Conservation (phyloP, 257 asterid species). For the Salvia miltiorrhiza region DNA sequence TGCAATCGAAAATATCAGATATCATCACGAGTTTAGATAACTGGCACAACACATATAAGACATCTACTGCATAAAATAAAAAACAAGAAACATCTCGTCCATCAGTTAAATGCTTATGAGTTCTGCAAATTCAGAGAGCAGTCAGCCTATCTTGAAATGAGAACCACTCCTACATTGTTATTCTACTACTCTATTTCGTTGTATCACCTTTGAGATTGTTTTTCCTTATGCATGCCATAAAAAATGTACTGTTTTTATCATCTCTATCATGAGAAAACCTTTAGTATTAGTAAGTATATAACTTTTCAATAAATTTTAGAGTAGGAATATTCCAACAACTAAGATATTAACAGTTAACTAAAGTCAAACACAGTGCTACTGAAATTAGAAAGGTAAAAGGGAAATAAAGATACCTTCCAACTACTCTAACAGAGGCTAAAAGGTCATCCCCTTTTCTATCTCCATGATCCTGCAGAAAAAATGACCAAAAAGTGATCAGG, state of each 20-base stretch:
- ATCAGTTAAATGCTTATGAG: background rate
- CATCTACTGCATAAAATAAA: slow-evolving; percentile 18
- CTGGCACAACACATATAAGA: slow-evolving; percentile 5
- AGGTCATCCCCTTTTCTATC: slow-evolving; percentile 86
- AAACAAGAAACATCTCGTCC: slow-evolving; percentile 4
- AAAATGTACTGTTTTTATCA: background rate
- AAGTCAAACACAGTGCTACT: background rate
- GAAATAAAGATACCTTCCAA: slow-evolving; percentile 60
- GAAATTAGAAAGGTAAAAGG: background rate
- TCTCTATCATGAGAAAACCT: background rate
- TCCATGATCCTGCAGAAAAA: slow-evolving; percentile 65
- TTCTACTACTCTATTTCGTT: background rate
- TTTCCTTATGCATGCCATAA: background rate
- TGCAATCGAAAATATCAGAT: slow-evolving; percentile 17
- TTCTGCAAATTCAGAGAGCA: background rate
- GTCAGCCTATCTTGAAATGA: slow-evolving; percentile 8
- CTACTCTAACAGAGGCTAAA: slow-evolving; percentile 79
- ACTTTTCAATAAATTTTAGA: background rate
- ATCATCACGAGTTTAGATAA: slow-evolving; percentile 4
- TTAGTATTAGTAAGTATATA: background rate
- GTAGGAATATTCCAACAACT: slow-evolving; percentile 2
- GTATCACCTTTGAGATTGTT: slow-evolving; percentile 3
- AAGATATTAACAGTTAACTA: background rate
- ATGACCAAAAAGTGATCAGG: slow-evolving; percentile 15
- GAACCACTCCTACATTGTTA: background rate